Base-by-base conservation (phyloP, 1,284 basidiomycete species). In the Moesziomyces sp. region DNA sequence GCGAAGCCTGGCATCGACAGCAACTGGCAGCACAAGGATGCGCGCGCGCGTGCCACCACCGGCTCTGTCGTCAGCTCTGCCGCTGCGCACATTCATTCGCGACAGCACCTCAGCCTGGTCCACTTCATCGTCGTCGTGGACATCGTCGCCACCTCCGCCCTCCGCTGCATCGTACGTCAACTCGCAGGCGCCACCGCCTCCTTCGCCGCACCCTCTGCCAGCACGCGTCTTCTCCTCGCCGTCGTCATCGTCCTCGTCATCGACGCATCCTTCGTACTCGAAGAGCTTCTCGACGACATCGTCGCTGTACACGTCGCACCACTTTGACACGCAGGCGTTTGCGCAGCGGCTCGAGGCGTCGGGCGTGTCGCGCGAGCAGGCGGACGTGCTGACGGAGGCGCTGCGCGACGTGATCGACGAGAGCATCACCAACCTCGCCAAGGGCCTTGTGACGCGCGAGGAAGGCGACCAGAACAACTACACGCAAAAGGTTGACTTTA, bases 401-500 rank as follows among this genome's bases (percentile, higher is more conserved):
- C 68, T 84, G 13, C 56, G 70, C 30, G 83, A 82, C 46, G 82
- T 82, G 5, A 77, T 84, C 52, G 77, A 82, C 40, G 82, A 83
- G 56, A 80, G 79, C 64, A 76, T 83, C 44, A 58, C 61, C 47
- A 79, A 79, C 52, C 69, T 83, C 19, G 76, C 76, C 45, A 77
- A 69, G 42, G 77, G 74, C n/a, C 74, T 83, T 13, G 79, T 84
- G 3, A 76, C 78, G 18, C 68, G 81, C 35, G 80, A 81, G 50
- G 81, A 84, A 46, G 82, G 77, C 11, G 83, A 83, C 38, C 68
- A 79, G 46, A 77, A 70, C 52, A 76, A 76, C 57, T 84, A 83
- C 50, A 80, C 80, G 2, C 82, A 83, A 49, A 84, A 84, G 53
- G 95, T 99, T 66, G 96, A 98, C 86, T 98, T 99, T 85, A 93